These are phyloP conservation scores for Euphorbia celastroides DNA, from an alignment of 441 rosid species.

Conservation along the genomic window DNA sequence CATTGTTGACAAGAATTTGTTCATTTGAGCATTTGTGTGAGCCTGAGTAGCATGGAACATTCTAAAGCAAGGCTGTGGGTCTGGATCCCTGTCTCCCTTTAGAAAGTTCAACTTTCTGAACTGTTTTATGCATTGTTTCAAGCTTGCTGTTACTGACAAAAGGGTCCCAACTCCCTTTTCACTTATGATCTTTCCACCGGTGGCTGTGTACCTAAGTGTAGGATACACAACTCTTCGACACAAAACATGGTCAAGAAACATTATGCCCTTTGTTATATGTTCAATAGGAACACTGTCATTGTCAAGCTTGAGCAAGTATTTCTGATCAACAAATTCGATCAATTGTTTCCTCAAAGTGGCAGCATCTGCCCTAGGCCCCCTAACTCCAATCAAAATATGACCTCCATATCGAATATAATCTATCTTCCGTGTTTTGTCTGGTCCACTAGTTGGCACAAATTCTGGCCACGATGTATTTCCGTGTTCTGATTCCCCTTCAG, in stretches of 20 bases:
- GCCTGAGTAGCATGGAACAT: constrained; percentile 98
- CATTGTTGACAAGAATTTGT: constrained; percentile 75
- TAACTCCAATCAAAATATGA: constrained; percentile 83
- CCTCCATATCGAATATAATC: constrained; percentile 86
- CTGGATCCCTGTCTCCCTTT: constrained; percentile 93
- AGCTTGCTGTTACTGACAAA: constrained; percentile 82
- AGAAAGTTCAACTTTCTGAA: constrained; percentile 76
- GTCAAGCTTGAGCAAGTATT: constrained; percentile 83
- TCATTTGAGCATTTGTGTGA: constrained; percentile 95
- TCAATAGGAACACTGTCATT: constrained; percentile 87
- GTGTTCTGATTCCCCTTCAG: constrained; percentile 87
- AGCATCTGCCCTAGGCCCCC: constrained; percentile 95
- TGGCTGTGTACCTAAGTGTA: constrained; percentile 81
- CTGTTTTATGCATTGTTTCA: constrained; percentile 88
- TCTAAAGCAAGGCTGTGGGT: constrained; percentile 96
- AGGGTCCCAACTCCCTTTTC: constrained; percentile 97
- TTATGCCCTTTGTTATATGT: constrained; percentile 91
- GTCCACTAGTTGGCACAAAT: constrained; percentile 94
- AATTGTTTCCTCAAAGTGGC: constrained; percentile 89
- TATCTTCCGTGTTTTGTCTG: constrained; percentile 90
- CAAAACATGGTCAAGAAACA: constrained; percentile 96
- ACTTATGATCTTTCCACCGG: constrained; percentile 95
- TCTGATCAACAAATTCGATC: constrained; percentile 88
- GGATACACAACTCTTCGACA: constrained; percentile 96
- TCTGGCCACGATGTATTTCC: constrained; percentile 98